phyloP scores from a whole-genome alignment of 1,284 basidiomycete genomes.

The Ustilago shanxiensis region DNA sequence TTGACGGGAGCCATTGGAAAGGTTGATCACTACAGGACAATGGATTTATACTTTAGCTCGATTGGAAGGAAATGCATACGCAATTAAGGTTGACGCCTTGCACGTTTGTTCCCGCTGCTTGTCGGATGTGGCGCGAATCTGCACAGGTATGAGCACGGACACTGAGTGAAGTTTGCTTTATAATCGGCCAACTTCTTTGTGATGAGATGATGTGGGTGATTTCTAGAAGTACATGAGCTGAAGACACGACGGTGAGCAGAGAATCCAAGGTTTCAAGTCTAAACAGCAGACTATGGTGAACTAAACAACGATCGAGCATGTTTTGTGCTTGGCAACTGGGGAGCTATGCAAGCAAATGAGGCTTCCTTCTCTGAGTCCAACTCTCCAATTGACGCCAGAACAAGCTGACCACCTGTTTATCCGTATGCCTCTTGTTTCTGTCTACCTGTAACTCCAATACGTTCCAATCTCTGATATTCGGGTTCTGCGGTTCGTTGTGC shows the following conservation, averaged over 20 bases:
- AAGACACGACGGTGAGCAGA: not conserved
- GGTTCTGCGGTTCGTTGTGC: constrained; percentile 88
- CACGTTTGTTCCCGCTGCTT: not conserved
- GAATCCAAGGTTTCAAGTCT: not conserved
- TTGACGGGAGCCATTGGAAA: not conserved
- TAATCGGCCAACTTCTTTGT: not conserved
- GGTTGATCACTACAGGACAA: not conserved
- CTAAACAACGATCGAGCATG: not conserved
- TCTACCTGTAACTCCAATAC: constrained; percentile 84
- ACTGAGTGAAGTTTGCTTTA: not conserved
- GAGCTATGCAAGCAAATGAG: constrained; percentile 42
- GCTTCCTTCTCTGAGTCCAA: constrained; percentile 76
- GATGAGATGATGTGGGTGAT: not conserved
- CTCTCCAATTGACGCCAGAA: constrained; percentile 93
- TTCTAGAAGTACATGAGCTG: constrained; percentile 33
- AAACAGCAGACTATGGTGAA: not conserved
- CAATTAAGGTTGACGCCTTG: not conserved
- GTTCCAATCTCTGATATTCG: constrained; percentile 94
- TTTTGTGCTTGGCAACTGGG: not conserved
- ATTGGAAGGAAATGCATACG: not conserved
- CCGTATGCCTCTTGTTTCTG: constrained; percentile 80
- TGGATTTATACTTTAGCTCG: constrained; percentile 1
- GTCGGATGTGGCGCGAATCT: not conserved
- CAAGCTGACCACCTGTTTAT: constrained; percentile 91
- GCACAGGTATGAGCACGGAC: not conserved